Conservation (phyloP, 352 stramenopile species). For the Achlya hypogyna region DNA sequence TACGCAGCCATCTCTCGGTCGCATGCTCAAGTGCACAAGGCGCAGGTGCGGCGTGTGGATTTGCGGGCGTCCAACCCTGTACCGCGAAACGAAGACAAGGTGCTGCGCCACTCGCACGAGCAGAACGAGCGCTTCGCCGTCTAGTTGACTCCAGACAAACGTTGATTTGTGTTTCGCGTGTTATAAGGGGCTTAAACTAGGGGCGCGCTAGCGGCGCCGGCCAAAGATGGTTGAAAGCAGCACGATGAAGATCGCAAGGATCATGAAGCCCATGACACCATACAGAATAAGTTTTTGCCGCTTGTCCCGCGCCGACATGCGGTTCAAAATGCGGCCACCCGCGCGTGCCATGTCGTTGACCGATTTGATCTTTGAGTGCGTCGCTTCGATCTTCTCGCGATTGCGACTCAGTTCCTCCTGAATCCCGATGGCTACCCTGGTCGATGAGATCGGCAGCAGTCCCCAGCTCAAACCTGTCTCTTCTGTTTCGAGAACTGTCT, state of each 20-base stretch:
- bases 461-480: constrained; percentile 51
- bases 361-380: constrained; percentile 71
- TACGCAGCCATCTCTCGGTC: neutral
- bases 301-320: constrained; percentile 80
- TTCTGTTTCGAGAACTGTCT: constrained; percentile 77
- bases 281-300: constrained; percentile 61
- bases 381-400: constrained; percentile 77
- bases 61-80: constrained; percentile 26
- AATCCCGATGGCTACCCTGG: constrained; percentile 49
- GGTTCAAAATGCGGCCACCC: constrained; percentile 71
- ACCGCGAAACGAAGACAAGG: constrained; percentile 29
- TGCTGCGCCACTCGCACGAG: constrained; percentile 39
- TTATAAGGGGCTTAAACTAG: too few species aligned
- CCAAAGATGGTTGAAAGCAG: constrained; percentile 85
- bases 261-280: constrained; percentile 67
- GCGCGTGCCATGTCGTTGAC: constrained; percentile 80
- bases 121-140: constrained; percentile 58
- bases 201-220: neutral
- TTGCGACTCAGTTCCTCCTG: constrained; percentile 75
- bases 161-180: neutral
- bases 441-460: neutral
- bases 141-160: constrained; percentile 13
- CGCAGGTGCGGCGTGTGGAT: constrained; percentile 13
- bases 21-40: constrained; percentile 16
- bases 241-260: constrained; percentile 71